phyloP scores from a whole-genome alignment of 2,329 filamentous ascomycete species.

The Mycogone perniciosa region DNA sequence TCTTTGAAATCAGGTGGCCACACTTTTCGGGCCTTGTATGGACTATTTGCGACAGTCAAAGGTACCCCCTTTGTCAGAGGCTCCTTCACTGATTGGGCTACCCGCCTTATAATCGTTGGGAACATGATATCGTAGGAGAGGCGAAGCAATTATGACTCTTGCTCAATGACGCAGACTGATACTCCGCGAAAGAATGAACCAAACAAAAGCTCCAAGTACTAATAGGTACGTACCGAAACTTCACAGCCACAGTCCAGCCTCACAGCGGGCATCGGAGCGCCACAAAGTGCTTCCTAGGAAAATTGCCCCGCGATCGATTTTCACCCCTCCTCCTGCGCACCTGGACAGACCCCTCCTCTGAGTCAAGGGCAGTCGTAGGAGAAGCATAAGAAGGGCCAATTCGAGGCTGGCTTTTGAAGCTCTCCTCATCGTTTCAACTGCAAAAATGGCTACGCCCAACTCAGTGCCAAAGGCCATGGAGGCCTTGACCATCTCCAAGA shows the following conservation, averaged over 20 bases:
- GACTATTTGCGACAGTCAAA: slow-evolving; percentile 42
- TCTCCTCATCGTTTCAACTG: slow-evolving; percentile 1
- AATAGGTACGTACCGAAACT: slow-evolving; percentile 13
- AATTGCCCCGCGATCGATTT: slow-evolving; percentile 30
- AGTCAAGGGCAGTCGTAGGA: slow-evolving; percentile 9
- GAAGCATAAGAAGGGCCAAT: slow-evolving; percentile 7
- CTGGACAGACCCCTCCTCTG: slow-evolving; percentile 5
- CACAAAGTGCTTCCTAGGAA: slow-evolving; percentile 6
- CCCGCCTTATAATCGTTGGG: slow-evolving; percentile 28
- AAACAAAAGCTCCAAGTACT: slow-evolving; percentile 10
- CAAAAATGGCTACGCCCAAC: slow-evolving; percentile 35
- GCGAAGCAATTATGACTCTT: slow-evolving; percentile 6
- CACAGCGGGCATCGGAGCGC: slow-evolving; percentile 18
- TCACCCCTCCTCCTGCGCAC: slow-evolving; percentile 27
- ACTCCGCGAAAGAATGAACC: not conserved
- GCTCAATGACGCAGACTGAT: not conserved
- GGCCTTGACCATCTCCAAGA: slow-evolving; percentile 48
- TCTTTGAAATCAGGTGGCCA: slow-evolving; percentile 74
- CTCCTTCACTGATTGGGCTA: slow-evolving; percentile 27
- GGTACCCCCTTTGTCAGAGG: slow-evolving; percentile 22
- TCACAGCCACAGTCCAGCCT: slow-evolving; percentile 23
- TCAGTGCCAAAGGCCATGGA: slow-evolving; percentile 44
- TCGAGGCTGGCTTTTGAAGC: not conserved
- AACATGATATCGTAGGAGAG: slow-evolving; percentile 25
- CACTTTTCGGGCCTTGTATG: slow-evolving; percentile 60